These are phyloP conservation scores for Aspergillus fischeri DNA, from an alignment of 2,329 filamentous ascomycete species.

Conservation along the genomic window DNA sequence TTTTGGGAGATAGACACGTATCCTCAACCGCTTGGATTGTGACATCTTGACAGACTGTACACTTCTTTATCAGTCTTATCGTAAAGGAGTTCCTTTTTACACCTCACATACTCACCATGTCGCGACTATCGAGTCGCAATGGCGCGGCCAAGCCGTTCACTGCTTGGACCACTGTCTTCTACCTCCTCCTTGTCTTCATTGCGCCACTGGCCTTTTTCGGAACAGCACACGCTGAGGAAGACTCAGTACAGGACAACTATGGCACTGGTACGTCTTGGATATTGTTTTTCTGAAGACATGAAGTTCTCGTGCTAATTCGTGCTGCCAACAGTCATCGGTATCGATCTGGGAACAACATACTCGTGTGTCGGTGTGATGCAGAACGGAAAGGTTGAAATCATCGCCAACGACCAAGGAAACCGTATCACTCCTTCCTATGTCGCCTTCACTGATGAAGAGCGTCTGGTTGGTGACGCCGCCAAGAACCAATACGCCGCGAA, in stretches of 20 bases:
- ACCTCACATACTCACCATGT: constrained; percentile 45
- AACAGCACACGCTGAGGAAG: constrained; percentile 66
- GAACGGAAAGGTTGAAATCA: constrained; percentile 90
- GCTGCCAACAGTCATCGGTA: constrained; percentile 68
- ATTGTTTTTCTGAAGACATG: neutral
- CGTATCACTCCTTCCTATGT: constrained; percentile 94
- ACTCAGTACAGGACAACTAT: constrained; percentile 69
- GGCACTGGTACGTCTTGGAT: constrained; percentile 57
- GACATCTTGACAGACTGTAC: neutral
- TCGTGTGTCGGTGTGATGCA: constrained; percentile 93
- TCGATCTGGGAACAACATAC: constrained; percentile 87
- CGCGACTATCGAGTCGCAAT: constrained; percentile 53
- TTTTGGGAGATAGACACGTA: neutral
- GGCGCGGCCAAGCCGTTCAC: constrained; percentile 65
- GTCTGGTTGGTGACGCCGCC: constrained; percentile 92
- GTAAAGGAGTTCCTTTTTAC: constrained; percentile 10
- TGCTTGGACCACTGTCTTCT: constrained; percentile 84
- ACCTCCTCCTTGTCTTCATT: constrained; percentile 83
- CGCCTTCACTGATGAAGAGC: constrained; percentile 94
- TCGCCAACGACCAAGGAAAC: constrained; percentile 96
- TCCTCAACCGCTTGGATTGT: neutral
- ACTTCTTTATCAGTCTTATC: neutral
- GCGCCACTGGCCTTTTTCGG: constrained; percentile 80
- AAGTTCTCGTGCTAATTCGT: neutral
- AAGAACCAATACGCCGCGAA: constrained; percentile 91